phyloP scores from a whole-genome alignment of 2,329 filamentous ascomycete genomes.

The Nemania sp. region DNA sequence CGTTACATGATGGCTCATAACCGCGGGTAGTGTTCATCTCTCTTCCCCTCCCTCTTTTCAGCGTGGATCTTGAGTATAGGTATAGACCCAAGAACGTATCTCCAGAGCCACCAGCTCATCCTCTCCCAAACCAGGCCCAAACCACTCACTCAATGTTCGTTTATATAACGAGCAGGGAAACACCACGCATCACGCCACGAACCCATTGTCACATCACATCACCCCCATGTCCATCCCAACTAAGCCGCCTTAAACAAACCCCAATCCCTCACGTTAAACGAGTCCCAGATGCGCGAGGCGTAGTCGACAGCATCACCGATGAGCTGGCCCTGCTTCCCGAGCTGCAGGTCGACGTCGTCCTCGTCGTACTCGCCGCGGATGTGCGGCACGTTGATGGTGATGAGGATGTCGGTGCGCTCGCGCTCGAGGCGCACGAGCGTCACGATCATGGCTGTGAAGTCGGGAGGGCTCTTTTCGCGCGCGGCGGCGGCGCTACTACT shows the following conservation, averaged over 20 bases:
- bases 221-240: background rate
- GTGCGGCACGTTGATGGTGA: constrained; percentile 90
- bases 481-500: constrained; percentile 54
- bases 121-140: background rate
- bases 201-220: background rate
- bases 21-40: background rate
- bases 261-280: constrained; percentile 85
- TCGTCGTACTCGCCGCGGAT: constrained; percentile 79
- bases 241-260: constrained; percentile 70
- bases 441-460: constrained; percentile 81
- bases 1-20: background rate
- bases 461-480: constrained; percentile 58
- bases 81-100: background rate
- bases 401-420: constrained; percentile 82
- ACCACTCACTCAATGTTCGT: background rate
- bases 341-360: constrained; percentile 75
- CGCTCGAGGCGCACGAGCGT: constrained; percentile 81
- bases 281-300: constrained; percentile 75
- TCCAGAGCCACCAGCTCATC: background rate
- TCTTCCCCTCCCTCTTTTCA: background rate
- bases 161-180: background rate
- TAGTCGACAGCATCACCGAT: constrained; percentile 78
- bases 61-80: background rate
- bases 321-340: constrained; percentile 74
- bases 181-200: background rate